Evolutionary conservation across 768 basidiomycete species (phyloP).

Genomic region (Lanmaoa pseudosensibilis): DNA sequence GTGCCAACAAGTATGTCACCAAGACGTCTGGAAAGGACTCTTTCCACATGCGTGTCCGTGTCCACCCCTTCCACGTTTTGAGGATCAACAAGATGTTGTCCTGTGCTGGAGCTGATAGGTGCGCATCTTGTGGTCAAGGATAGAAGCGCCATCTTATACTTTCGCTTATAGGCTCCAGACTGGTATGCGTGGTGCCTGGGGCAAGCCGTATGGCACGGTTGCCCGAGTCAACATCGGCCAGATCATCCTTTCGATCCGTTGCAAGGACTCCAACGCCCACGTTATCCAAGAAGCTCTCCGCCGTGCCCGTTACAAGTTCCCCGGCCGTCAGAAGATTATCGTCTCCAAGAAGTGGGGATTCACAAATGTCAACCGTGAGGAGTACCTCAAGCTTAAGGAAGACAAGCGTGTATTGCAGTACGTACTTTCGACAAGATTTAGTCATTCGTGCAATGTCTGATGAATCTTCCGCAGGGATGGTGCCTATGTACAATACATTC

Average conservation of each 20-base stretch:
- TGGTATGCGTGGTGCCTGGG: constrained; percentile 99
- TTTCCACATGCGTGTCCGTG: constrained; percentile 96
- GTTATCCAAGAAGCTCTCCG: constrained; percentile 97
- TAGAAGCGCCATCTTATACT: neutral
- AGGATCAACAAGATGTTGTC: constrained; percentile 99
- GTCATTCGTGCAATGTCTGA: neutral
- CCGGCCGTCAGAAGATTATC: constrained; percentile 97
- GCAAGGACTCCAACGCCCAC: constrained; percentile 81
- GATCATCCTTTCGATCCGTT: constrained; percentile 88
- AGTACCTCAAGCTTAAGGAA: constrained; percentile 85
- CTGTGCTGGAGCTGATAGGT: constrained; percentile 98
- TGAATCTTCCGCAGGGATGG: constrained; percentile 56
- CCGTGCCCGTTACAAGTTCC: constrained; percentile 99
- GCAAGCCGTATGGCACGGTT: constrained; percentile 95
- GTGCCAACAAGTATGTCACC: constrained; percentile 99
- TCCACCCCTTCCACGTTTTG: constrained; percentile 98
- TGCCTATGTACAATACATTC: constrained; percentile 92
- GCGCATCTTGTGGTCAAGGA: neutral
- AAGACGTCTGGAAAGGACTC: constrained; percentile 98
- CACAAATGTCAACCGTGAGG: constrained; percentile 88
- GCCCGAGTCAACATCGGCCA: constrained; percentile 97
- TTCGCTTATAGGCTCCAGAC: constrained; percentile 68
- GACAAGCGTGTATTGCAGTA: constrained; percentile 88
- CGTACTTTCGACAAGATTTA: constrained; percentile 34
- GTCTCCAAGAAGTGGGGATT: constrained; percentile 99